phyloP scores from a whole-genome alignment of 257 asterid genomes.

The Solanum rostratum region DNA sequence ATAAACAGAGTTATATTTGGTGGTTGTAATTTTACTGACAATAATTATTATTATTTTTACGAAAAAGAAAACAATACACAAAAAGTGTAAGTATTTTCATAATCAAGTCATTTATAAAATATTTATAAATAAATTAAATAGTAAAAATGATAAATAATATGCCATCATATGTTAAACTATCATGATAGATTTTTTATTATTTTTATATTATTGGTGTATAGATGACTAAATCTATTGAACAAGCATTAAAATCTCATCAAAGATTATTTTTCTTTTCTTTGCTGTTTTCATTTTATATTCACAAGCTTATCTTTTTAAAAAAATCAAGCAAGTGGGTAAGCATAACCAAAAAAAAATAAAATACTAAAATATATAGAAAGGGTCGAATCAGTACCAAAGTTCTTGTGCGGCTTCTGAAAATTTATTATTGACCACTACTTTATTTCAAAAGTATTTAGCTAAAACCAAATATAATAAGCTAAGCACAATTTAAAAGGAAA shows the following conservation, averaged over 20 bases:
- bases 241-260: neutral
- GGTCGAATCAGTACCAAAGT: neutral
- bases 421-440: neutral
- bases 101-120: no score
- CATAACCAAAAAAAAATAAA: neutral
- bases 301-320: neutral
- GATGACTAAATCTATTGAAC: neutral
- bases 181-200: neutral
- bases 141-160: neutral
- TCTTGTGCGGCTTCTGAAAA: neutral
- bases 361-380: neutral
- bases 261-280: neutral
- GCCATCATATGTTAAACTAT: neutral
- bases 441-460: neutral
- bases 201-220: neutral
- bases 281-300: neutral
- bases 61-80: no score
- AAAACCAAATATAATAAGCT: neutral
- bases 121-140: no score
- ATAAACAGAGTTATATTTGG: no score
- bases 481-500: neutral
- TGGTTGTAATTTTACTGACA: no score
- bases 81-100: no score
- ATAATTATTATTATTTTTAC: no score
- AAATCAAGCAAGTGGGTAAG: neutral